Base-by-base conservation (phyloP, 2,329 filamentous ascomycete genomes). In the Fusarium sp. region DNA sequence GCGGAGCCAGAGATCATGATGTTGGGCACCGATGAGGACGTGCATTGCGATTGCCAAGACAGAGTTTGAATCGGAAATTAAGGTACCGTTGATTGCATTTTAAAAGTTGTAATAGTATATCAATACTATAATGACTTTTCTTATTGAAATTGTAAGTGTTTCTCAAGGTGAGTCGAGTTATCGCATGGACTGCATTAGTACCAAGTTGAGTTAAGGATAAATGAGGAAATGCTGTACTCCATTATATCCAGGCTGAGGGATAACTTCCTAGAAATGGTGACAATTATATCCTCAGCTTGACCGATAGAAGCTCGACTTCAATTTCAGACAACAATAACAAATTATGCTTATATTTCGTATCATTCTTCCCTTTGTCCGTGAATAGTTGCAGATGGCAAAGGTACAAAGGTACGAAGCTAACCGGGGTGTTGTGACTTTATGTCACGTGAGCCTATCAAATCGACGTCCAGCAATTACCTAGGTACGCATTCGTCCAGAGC, bases 371-470 rank as follows among this genome's bases (percentile, higher is more conserved):
- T 52, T 46, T 57, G 61, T 46, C 44, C 51, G 44, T 44, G 35
- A 14, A 30, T 4, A 14, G 26, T 46, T 35, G 39, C 35, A 63
- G 39, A 52, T 24, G 20, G 30, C 14, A 30, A 17, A 56, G 22
- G 56, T 47, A 59, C 44, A 17, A 39, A 43, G 20, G 15, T 35
- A 39, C 49, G 26, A 37, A 22, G 28, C 52, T 41, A 24, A 48
- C 58, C 44, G 50, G 60, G 44, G 26, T 44, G 24, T 6, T 19
- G 9, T 45, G 33, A 41, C 47, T 49, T 15, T 20, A 8, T 9
- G 35, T 72, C 72, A 74, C 72, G 72, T 74, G 72, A 71, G 35
- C 35, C 52, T 64, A 65, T 33, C 48, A 58, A 57, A 71, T 62
- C 65, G 63, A 67, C 65, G 62, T 74, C 55, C 60, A 58, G 62